These are phyloP conservation scores for Bipolaris oryzae DNA, from an alignment of 2,329 filamentous ascomycete genomes.

Conservation along the genomic window DNA sequence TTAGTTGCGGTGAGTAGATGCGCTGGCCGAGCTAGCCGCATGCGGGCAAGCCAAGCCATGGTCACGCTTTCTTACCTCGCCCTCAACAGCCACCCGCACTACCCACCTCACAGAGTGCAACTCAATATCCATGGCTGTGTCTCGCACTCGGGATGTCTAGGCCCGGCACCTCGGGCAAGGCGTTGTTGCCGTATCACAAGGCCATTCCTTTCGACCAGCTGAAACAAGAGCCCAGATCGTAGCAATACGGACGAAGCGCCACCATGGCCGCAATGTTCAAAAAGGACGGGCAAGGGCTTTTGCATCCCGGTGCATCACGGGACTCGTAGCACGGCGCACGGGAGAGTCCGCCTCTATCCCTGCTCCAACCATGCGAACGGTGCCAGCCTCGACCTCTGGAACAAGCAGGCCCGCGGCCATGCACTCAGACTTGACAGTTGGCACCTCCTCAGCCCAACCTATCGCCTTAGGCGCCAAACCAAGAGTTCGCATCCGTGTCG, in stretches of 20 bases:
- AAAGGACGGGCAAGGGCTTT: slow-evolving; percentile 4
- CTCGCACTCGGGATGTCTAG: slow-evolving; percentile 27
- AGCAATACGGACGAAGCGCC: slow-evolving; percentile 23
- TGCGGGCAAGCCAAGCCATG: slow-evolving; percentile 22
- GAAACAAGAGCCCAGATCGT: slow-evolving; percentile 35
- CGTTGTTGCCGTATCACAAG: slow-evolving; percentile 34
- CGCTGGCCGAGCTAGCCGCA: slow-evolving; percentile 41
- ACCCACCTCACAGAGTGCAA: slow-evolving; percentile 20
- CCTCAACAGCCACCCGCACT: slow-evolving; percentile 36
- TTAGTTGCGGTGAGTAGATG: slow-evolving; percentile 48
- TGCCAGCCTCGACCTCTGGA: slow-evolving; percentile 34
- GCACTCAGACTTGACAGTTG: slow-evolving; percentile 36
- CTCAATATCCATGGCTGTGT: slow-evolving; percentile 26
- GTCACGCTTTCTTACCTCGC: slow-evolving; percentile 38
- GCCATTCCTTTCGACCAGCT: slow-evolving; percentile 31
- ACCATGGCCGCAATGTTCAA: slow-evolving; percentile 19
- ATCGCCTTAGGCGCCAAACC: slow-evolving; percentile 45
- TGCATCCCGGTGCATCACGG: slow-evolving; percentile 28
- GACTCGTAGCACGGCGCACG: slow-evolving; percentile 33
- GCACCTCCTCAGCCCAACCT: slow-evolving; percentile 21
- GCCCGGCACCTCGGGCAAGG: slow-evolving; percentile 32
- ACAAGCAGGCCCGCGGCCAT: slow-evolving; percentile 24
- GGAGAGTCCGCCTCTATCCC: slow-evolving; percentile 30
- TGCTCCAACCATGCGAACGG: slow-evolving; percentile 44
- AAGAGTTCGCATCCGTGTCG: slow-evolving; percentile 44